Evolutionary conservation across 345 rosid species (phyloP).

Genomic region (Gossypium sturtianum): DNA sequence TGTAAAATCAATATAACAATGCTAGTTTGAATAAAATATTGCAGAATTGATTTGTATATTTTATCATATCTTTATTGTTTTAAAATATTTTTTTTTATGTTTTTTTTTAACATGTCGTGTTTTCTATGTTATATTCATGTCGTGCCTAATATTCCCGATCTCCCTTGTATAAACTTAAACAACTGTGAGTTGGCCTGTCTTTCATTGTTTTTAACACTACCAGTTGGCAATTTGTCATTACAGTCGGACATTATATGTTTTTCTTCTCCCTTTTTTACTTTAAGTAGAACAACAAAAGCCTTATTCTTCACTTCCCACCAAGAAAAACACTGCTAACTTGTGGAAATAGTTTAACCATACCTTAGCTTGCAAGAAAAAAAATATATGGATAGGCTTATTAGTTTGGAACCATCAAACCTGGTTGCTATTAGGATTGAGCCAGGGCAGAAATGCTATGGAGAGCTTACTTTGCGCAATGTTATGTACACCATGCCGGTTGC

Average conservation of each 20-base stretch:
- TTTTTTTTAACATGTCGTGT: no score
- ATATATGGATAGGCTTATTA: slow-evolving; percentile 52
- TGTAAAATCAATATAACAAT: no score
- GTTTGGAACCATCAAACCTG: slow-evolving; percentile 51
- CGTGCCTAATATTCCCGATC: neutral
- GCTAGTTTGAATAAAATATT: no score
- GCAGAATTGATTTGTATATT: no score
- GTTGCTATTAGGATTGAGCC: slow-evolving; percentile 42
- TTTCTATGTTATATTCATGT: no score
- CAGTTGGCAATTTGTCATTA: slow-evolving; percentile 6
- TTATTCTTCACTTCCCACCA: neutral
- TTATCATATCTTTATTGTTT: no score
- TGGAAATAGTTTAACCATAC: no score
- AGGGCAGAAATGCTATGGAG: slow-evolving; percentile 46
- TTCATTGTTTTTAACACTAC: slow-evolving; percentile 12
- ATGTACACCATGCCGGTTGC: slow-evolving; percentile 76
- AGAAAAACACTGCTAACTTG: no score
- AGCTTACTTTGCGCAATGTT: slow-evolving; percentile 56
- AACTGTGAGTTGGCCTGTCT: slow-evolving; percentile 2
- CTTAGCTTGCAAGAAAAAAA: neutral
- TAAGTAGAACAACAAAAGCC: neutral
- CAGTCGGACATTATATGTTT: neutral
- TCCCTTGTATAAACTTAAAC: neutral
- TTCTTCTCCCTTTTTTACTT: neutral
- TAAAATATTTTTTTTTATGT: no score